These are phyloP conservation scores for Nakazawaea populi DNA, from an alignment of 805 yeast species.

Conservation along the genomic window DNA sequence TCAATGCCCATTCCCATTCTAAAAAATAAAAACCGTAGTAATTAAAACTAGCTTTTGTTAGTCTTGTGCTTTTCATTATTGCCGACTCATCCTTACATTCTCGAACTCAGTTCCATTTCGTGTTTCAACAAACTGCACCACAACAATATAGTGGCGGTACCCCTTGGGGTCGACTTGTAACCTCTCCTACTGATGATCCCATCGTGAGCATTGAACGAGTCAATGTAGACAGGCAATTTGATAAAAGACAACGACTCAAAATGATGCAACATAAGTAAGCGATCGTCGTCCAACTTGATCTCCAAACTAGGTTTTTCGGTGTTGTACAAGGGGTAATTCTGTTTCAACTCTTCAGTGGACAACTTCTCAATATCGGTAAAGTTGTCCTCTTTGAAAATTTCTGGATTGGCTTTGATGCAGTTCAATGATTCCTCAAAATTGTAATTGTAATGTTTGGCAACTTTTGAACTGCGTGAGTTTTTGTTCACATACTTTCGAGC, in stretches of 20 bases:
- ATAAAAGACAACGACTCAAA: constrained; percentile 68
- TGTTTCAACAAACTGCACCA: constrained; percentile 31
- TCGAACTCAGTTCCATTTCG: neutral
- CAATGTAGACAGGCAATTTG: constrained; percentile 68
- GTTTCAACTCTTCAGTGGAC: neutral
- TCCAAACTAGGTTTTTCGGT: neutral
- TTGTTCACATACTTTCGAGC: neutral
- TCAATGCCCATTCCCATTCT: too few species aligned
- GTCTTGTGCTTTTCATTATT: too few species aligned
- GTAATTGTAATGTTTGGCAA: neutral
- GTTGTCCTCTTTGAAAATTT: constrained; percentile 1
- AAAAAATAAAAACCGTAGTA: too few species aligned
- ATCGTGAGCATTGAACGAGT: constrained; percentile 78
- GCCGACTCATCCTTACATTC: too few species aligned
- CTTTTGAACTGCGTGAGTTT: neutral
- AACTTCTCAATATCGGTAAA: neutral
- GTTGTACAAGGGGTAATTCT: neutral
- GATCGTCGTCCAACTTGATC: constrained; percentile 25
- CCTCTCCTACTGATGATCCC: constrained; percentile 80
- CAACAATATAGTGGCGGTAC: constrained; percentile 44
- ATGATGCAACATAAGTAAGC: constrained; percentile 38
- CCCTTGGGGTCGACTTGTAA: constrained; percentile 40
- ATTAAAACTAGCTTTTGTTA: too few species aligned
- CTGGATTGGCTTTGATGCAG: neutral
- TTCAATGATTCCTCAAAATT: neutral